Conservation (phyloP, 2,329 filamentous ascomycete species). For the Zasmidium cellare region DNA sequence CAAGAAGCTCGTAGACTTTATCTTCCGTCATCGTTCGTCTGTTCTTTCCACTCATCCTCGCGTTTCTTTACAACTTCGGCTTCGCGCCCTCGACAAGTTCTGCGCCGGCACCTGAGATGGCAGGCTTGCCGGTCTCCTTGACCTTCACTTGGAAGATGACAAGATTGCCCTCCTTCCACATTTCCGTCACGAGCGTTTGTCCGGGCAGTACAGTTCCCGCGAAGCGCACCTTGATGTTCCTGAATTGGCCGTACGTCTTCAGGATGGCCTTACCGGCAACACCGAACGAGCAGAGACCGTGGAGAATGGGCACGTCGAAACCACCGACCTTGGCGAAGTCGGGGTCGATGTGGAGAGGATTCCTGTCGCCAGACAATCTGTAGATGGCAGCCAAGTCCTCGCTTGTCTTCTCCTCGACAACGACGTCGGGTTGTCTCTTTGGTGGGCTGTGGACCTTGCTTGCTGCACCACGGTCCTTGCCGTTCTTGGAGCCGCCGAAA, state of each 20-base stretch:
- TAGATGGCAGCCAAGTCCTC: slow-evolving; percentile 94
- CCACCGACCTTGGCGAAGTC: slow-evolving; percentile 92
- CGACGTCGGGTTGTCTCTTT: slow-evolving; percentile 71
- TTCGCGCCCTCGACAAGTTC: slow-evolving; percentile 62
- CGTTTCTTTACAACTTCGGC: slow-evolving; percentile 47
- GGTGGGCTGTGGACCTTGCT: slow-evolving; percentile 80
- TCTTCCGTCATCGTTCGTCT: no score
- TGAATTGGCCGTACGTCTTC: slow-evolving; percentile 76
- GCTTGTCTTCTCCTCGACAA: slow-evolving; percentile 81
- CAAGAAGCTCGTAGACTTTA: no score
- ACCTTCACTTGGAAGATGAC: slow-evolving; percentile 85
- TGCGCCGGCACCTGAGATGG: slow-evolving; percentile 76
- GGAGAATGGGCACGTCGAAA: slow-evolving; percentile 90
- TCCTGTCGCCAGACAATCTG: slow-evolving; percentile 89
- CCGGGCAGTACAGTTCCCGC: slow-evolving; percentile 82
- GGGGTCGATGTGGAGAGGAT: slow-evolving; percentile 95
- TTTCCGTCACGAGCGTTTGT: slow-evolving; percentile 87
- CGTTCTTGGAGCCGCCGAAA: slow-evolving; percentile 81
- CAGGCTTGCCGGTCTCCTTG: slow-evolving; percentile 88
- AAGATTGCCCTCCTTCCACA: slow-evolving; percentile 84
- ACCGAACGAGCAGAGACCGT: slow-evolving; percentile 95
- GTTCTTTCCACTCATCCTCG: no score
- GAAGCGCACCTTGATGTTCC: slow-evolving; percentile 91
- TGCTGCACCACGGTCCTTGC: slow-evolving; percentile 72
- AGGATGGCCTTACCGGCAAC: slow-evolving; percentile 88